These are phyloP conservation scores for Rhizopus delemar DNA, from an alignment of 371 early-diverging fungal genomes.

Conservation along the genomic window DNA sequence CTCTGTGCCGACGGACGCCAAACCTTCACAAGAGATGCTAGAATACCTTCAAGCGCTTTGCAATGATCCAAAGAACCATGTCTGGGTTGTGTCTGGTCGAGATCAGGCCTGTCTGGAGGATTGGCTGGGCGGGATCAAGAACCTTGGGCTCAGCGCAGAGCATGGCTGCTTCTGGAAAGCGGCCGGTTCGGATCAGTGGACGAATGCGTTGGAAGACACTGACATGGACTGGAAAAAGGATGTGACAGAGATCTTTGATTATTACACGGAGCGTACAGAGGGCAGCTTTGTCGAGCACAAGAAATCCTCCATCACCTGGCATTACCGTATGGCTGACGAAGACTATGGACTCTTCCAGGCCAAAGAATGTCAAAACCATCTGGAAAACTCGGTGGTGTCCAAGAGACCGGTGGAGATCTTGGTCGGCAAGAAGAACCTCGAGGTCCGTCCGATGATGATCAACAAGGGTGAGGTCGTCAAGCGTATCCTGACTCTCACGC, in stretches of 20 bases:
- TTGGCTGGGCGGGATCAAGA: slow-evolving; percentile 72
- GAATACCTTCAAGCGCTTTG: slow-evolving; percentile 62
- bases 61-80: slow-evolving; percentile 76
- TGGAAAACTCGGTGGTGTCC: slow-evolving; percentile 79
- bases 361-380: slow-evolving; percentile 88
- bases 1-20: slow-evolving; percentile 71
- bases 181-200: slow-evolving; percentile 75
- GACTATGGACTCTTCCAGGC: slow-evolving; percentile 83
- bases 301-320: slow-evolving; percentile 85
- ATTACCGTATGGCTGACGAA: slow-evolving; percentile 88
- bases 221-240: slow-evolving; percentile 90
- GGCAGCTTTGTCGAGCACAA: slow-evolving; percentile 87
- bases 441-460: slow-evolving; percentile 80
- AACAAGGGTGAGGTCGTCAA: slow-evolving; percentile 96
- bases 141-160: slow-evolving; percentile 90
- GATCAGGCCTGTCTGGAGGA: slow-evolving; percentile 84
- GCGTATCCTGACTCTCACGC: slow-evolving; percentile 59
- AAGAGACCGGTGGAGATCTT: slow-evolving; percentile 91
- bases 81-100: slow-evolving; percentile 92
- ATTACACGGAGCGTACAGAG: slow-evolving; percentile 90
- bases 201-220: slow-evolving; percentile 76
- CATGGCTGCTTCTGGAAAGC: slow-evolving; percentile 93
- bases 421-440: slow-evolving; percentile 96
- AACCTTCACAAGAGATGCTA: slow-evolving; percentile 68
- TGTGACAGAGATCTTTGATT: slow-evolving; percentile 85